Base-by-base conservation (phyloP, 805 yeast species). In the Suhomyces vadensis region DNA sequence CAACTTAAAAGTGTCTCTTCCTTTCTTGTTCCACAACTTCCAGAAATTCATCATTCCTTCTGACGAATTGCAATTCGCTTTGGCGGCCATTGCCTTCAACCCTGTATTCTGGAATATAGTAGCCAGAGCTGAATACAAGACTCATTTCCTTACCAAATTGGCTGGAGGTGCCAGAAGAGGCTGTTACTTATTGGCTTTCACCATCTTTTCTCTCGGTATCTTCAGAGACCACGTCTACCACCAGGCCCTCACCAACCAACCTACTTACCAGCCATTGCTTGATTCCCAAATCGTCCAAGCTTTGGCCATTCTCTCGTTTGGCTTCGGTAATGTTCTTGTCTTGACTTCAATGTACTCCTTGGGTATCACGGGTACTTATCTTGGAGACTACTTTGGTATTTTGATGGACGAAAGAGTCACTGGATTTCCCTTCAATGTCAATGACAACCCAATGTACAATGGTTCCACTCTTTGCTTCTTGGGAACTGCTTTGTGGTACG, bases 301-400 rank as follows among this genome's bases (percentile, higher is more conserved):
- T n/a, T 55, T 77, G 5, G 95, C 94, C 2, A 67, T 74, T 19
- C 64, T 63, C 1, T 55, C 71, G 2, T 85, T 90, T 53, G 79
- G 64, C 1, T 61, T 74, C 40, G 99, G 99, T 17, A 90, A 91
- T 53, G 65, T 87, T 7, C 78, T 94, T 42, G 98, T 91, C 2
- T 51, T 86, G 24, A 68, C 83, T 23, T 88, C 97, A 17, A 92
- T 94, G 98, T 92, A 81, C 71, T 85, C 85, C 10, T 75, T 94
- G 52, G 99, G 99, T 19, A 81, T 94, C 48, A 92, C 97, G 10
- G 99, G 99, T 19, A 94, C 99, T 8, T 94, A 94, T 60, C 70
- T 94, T 48, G 99, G 99, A 35, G 99, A 94, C 65, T 95, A 94
- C 69, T 94, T 94, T 67, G 98, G 98, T 1, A 91, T 94, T 57